These are phyloP conservation scores for Diaporthe longicolla DNA, from an alignment of 2,329 filamentous ascomycete genomes.

Conservation along the genomic window DNA sequence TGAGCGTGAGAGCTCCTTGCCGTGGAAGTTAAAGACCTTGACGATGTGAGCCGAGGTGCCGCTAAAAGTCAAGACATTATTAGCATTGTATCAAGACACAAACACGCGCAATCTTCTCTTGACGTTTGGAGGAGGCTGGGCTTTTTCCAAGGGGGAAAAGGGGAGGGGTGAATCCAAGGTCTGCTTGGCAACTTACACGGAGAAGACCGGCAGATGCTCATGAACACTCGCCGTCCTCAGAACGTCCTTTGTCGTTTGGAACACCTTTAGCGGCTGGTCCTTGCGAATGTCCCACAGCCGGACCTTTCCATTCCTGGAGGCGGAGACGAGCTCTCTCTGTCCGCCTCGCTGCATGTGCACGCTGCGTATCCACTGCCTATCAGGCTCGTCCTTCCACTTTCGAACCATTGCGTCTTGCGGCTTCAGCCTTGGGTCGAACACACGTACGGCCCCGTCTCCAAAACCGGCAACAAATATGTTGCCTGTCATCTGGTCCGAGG, in stretches of 20 bases:
- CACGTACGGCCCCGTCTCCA: constrained; percentile 92
- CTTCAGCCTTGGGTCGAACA: constrained; percentile 90
- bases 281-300: constrained; percentile 96
- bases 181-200: constrained; percentile 75
- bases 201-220: constrained; percentile 96
- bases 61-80: constrained; percentile 62
- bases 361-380: constrained; percentile 92
- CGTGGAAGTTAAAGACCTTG: constrained; percentile 92
- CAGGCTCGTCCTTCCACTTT: constrained; percentile 92
- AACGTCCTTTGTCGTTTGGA: constrained; percentile 81
- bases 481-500: constrained; percentile 97
- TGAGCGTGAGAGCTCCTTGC: constrained; percentile 82
- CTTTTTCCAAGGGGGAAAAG: background rate
- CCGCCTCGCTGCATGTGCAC: constrained; percentile 98
- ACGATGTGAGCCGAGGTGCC: constrained; percentile 90
- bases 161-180: background rate
- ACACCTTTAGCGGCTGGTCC: constrained; percentile 81
- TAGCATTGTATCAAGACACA: constrained; percentile 24
- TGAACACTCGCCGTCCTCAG: constrained; percentile 91
- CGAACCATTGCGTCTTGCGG: constrained; percentile 93
- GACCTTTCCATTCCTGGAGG: constrained; percentile 92
- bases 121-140: background rate
- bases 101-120: background rate
- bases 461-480: constrained; percentile 97
- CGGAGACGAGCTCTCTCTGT: constrained; percentile 89